Percentiles rank a stretch among this genome's conserved stretches.
Conservation (phyloP, 495 filamentous ascomycete species). For the Podospora bellae-mahoneyi region DNA sequence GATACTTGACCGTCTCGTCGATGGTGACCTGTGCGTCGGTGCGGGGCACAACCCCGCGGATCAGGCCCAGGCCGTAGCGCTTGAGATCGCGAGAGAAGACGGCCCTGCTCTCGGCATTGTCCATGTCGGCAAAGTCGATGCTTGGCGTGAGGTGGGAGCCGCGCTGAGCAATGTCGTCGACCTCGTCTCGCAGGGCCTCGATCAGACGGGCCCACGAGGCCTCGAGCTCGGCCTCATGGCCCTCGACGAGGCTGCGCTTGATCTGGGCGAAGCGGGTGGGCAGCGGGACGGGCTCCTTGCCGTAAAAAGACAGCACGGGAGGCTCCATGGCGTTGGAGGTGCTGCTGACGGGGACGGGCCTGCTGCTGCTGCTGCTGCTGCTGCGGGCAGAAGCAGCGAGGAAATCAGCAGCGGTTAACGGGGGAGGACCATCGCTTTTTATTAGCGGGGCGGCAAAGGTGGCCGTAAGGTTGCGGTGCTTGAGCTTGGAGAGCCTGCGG, state of each 20-base stretch:
- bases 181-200: slow-evolving; percentile 53
- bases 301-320: slow-evolving; percentile 73
- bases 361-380: slow-evolving; percentile 11
- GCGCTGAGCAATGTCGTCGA: slow-evolving; percentile 49
- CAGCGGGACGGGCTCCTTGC: slow-evolving; percentile 68
- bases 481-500: slow-evolving; percentile 39
- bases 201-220: slow-evolving; percentile 73
- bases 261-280: slow-evolving; percentile 73
- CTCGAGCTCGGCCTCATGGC: slow-evolving; percentile 62
- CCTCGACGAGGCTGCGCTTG: slow-evolving; percentile 62
- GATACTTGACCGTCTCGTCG: slow-evolving; percentile 58
- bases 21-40: slow-evolving; percentile 56
- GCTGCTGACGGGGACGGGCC: slow-evolving; percentile 12
- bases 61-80: slow-evolving; percentile 63
- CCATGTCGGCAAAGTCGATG: slow-evolving; percentile 60
- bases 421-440: slow-evolving; percentile 15
- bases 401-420: slow-evolving; percentile 17
- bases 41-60: slow-evolving; percentile 61
- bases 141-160: slow-evolving; percentile 58
- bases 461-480: slow-evolving; percentile 33
- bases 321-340: slow-evolving; percentile 55
- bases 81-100: slow-evolving; percentile 53
- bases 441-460: slow-evolving; percentile 19
- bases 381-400: slow-evolving; percentile 15
- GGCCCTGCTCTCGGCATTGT: slow-evolving; percentile 48